Evolutionary conservation across 2,329 filamentous ascomycete genomes (phyloP).

Genomic region (Tolypocladium sp.): DNA sequence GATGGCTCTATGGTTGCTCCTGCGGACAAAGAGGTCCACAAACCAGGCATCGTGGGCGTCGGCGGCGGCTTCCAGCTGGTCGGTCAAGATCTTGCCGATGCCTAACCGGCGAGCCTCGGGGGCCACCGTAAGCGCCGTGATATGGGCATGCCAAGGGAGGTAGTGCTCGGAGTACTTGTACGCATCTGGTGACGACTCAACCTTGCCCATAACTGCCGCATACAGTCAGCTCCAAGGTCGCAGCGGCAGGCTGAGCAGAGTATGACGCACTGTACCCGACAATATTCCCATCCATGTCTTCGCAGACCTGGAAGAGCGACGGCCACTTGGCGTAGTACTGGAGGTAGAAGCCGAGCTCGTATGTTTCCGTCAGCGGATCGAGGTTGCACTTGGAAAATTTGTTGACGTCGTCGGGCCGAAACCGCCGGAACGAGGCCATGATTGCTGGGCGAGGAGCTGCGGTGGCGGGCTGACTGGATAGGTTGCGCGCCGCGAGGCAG

Average conservation of each 20-base stretch:
- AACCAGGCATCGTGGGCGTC: conserved; percentile 86
- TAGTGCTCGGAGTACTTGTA: conserved; percentile 75
- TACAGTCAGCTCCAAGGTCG: conserved; percentile 14
- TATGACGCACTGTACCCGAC: conserved; percentile 75
- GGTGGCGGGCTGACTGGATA: neutral
- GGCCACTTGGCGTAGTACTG: conserved; percentile 96
- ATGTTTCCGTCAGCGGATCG: conserved; percentile 95
- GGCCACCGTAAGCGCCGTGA: conserved; percentile 88
- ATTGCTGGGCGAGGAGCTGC: neutral
- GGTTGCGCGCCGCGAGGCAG: neutral
- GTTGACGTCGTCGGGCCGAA: conserved; percentile 76
- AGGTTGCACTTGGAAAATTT: conserved; percentile 91
- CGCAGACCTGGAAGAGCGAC: conserved; percentile 83
- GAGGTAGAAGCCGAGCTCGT: conserved; percentile 90
- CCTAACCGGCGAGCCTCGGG: conserved; percentile 79
- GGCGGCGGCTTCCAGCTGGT: conserved; percentile 72
- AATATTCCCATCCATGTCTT: conserved; percentile 78
- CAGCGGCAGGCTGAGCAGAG: neutral
- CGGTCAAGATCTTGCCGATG: conserved; percentile 74
- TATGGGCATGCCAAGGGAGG: conserved; percentile 98
- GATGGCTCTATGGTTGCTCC: conserved; percentile 81
- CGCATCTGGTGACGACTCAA: conserved; percentile 74
- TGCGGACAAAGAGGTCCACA: conserved; percentile 87
- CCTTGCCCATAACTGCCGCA: conserved; percentile 85
- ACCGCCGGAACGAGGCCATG: conserved; percentile 81